These are phyloP conservation scores for Elongisporangium senticosum DNA, from an alignment of 352 stramenopile species.

Conservation along the genomic window DNA sequence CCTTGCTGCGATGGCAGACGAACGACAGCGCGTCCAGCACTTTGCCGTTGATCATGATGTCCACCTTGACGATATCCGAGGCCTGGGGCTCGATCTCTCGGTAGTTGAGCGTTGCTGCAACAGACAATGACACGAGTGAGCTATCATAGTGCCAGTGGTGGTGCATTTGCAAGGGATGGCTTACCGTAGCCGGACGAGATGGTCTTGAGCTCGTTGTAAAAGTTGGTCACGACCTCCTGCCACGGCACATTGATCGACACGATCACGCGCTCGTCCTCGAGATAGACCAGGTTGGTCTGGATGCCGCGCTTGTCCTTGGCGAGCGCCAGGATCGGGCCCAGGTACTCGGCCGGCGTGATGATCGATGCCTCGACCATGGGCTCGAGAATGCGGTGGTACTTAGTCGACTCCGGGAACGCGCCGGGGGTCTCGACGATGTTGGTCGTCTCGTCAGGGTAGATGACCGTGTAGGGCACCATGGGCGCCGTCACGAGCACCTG, in stretches of 20 bases:
- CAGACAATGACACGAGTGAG: constrained; percentile 5
- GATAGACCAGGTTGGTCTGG: constrained; percentile 91
- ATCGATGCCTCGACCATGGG: constrained; percentile 96
- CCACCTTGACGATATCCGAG: constrained; percentile 94
- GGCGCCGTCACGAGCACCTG: constrained; percentile 97
- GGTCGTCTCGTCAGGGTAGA: constrained; percentile 40
- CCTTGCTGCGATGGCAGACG: constrained; percentile 90
- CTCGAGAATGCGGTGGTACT: constrained; percentile 89
- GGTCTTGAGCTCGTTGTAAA: constrained; percentile 98
- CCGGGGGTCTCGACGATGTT: constrained; percentile 64
- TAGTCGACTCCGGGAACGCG: constrained; percentile 78
- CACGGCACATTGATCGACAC: constrained; percentile 95
- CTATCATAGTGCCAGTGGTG: background rate
- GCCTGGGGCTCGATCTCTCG: constrained; percentile 86
- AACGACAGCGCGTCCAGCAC: constrained; percentile 96
- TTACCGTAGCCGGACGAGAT: constrained; percentile 93
- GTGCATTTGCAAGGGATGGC: background rate
- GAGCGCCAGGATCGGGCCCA: constrained; percentile 93
- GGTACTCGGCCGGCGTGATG: constrained; percentile 93
- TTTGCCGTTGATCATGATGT: constrained; percentile 94
- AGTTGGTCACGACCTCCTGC: constrained; percentile 99
- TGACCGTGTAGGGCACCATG: constrained; percentile 97
- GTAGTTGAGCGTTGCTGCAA: constrained; percentile 91
- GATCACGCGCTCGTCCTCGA: constrained; percentile 94
- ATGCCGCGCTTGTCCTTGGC: constrained; percentile 87